Evolutionary conservation across 805 yeast genomes (phyloP).

Genomic region (Cyberlindnera xylosilytica): DNA sequence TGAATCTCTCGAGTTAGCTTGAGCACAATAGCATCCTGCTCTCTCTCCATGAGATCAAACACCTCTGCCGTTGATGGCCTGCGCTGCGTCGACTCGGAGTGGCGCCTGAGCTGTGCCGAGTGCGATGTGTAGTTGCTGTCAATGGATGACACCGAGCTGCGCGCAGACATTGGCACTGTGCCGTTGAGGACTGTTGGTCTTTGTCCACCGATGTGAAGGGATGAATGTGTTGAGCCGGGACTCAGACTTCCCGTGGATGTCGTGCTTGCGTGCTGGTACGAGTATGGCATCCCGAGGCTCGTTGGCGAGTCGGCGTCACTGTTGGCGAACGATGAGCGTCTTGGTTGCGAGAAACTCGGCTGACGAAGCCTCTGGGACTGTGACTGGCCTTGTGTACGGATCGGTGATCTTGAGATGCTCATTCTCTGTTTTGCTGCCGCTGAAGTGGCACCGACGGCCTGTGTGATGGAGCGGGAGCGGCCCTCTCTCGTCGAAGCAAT

Average conservation of each 20-base stretch:
- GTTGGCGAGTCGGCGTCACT: slow-evolving; percentile 15
- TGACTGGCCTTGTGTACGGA: slow-evolving; percentile 14
- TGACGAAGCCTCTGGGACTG: slow-evolving; percentile 15
- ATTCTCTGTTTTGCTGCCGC: slow-evolving; percentile 5
- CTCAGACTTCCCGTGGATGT: slow-evolving; percentile 7
- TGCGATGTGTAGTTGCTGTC: slow-evolving; percentile 10
- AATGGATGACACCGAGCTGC: slow-evolving; percentile 18
- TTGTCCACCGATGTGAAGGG: not conserved
- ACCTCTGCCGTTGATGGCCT: slow-evolving; percentile 43
- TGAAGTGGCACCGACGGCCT: slow-evolving; percentile 2
- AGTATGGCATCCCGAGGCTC: slow-evolving; percentile 23
- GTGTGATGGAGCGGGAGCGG: slow-evolving; percentile 10
- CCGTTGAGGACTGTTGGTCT: slow-evolving; percentile 14
- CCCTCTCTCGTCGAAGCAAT: slow-evolving; percentile 6
- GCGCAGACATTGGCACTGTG: slow-evolving; percentile 8
- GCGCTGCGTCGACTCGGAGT: slow-evolving; percentile 18
- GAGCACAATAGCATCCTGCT: slow-evolving; percentile 73
- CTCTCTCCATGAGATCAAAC: slow-evolving; percentile 63
- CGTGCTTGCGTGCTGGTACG: slow-evolving; percentile 4
- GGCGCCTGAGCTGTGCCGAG: slow-evolving; percentile 17
- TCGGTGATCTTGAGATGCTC: slow-evolving; percentile 20
- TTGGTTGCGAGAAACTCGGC: slow-evolving; percentile 4
- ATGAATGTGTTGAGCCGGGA: slow-evolving; percentile 3
- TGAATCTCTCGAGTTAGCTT: slow-evolving; percentile 62
- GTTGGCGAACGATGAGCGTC: slow-evolving; percentile 21